Conservation (phyloP, 768 basidiomycete genomes). For the Russula emetica region DNA sequence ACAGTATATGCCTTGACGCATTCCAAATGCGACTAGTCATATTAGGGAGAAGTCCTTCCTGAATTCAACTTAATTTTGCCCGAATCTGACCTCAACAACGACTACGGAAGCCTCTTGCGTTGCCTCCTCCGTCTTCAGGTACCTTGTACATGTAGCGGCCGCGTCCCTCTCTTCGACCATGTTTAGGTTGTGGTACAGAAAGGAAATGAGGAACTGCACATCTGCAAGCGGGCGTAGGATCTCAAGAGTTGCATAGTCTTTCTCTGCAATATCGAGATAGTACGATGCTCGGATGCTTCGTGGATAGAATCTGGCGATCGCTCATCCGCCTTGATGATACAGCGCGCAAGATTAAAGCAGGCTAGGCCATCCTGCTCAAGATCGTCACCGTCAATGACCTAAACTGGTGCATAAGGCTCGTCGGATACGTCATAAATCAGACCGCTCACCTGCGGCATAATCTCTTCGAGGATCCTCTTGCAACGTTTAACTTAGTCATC, state of each 20-base stretch:
- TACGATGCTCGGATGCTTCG: constrained; percentile 57
- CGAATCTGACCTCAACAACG: constrained; percentile 40
- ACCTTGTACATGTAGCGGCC: constrained; percentile 46
- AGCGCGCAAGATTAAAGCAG: constrained; percentile 69
- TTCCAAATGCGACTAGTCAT: no score
- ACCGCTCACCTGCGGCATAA: constrained; percentile 69
- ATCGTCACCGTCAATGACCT: constrained; percentile 71
- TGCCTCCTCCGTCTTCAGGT: constrained; percentile 43
- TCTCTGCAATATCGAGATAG: constrained; percentile 59
- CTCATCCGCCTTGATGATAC: constrained; percentile 58
- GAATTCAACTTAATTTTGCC: no score
- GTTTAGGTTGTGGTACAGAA: constrained; percentile 68
- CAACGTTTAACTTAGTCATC: constrained; percentile 65
- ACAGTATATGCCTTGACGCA: no score
- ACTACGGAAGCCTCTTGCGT: constrained; percentile 42
- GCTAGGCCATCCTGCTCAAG: constrained; percentile 72
- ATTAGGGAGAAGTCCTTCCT: no score
- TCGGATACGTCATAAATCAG: not conserved
- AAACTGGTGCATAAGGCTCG: not conserved
- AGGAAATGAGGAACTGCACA: constrained; percentile 66
- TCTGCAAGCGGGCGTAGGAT: constrained; percentile 58
- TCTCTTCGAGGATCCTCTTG: constrained; percentile 62
- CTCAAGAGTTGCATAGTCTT: constrained; percentile 57
- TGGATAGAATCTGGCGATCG: constrained; percentile 38
- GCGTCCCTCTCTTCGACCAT: constrained; percentile 52